These are phyloP conservation scores for Nigrospora osmanthi DNA, from an alignment of 2,329 filamentous ascomycete species.

Conservation along the genomic window DNA sequence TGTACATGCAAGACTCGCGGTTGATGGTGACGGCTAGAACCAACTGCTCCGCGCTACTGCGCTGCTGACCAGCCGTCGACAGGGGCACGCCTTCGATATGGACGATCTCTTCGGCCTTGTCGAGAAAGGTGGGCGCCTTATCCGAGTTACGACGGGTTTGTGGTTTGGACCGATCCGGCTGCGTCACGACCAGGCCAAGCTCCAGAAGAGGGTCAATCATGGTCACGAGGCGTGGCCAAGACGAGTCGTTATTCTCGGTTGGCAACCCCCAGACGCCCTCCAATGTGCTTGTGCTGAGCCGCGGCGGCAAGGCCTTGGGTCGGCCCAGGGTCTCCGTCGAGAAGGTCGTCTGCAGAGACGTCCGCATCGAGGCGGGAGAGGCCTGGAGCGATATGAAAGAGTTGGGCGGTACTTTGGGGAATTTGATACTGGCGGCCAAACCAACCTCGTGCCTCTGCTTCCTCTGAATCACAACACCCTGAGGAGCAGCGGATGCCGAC, in stretches of 20 bases:
- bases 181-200: conserved; percentile 70
- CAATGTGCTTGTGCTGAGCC: conserved; percentile 39
- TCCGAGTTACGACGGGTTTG: conserved; percentile 29
- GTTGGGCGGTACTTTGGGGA: conserved; percentile 64
- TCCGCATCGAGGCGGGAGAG: conserved; percentile 39
- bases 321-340: conserved; percentile 49
- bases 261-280: conserved; percentile 52
- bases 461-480: conserved; percentile 79
- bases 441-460: conserved; percentile 51
- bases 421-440: conserved; percentile 44
- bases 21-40: conserved; percentile 78
- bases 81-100: conserved; percentile 67
- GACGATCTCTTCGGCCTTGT: conserved; percentile 73
- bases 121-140: conserved; percentile 50
- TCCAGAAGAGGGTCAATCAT: conserved; percentile 82
- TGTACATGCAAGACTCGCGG: conserved; percentile 66
- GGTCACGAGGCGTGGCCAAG: conserved; percentile 71
- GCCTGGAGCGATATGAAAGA: conserved; percentile 71
- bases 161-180: conserved; percentile 34
- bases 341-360: conserved; percentile 43
- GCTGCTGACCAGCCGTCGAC: conserved; percentile 28
- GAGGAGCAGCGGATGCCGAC: conserved; percentile 71
- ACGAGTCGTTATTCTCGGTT: conserved; percentile 43
- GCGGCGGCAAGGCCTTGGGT: conserved; percentile 45
- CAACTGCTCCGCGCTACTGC: conserved; percentile 38